These are phyloP conservation scores for Pseudocercospora fijiensis DNA, from an alignment of 2,329 filamentous ascomycete species.

Conservation along the genomic window DNA sequence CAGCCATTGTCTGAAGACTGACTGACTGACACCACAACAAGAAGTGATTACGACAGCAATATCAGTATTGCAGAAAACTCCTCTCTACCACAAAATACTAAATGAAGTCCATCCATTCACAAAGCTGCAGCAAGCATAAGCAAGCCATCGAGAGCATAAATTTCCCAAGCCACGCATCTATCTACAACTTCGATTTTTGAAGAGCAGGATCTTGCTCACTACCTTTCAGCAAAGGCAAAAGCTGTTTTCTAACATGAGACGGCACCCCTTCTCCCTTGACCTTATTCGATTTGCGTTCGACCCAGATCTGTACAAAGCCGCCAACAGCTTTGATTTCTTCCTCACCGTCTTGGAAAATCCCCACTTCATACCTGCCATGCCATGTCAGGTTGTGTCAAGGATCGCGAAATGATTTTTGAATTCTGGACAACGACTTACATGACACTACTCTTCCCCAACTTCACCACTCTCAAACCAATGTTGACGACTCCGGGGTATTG, in stretches of 20 bases:
- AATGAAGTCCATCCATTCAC: neutral
- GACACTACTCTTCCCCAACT: conserved; percentile 81
- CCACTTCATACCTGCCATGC: conserved; percentile 69
- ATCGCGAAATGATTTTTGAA: no score
- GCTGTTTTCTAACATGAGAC: conserved; percentile 51
- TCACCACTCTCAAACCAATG: conserved; percentile 76
- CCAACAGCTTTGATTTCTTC: conserved; percentile 66
- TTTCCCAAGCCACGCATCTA: neutral
- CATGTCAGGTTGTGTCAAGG: neutral
- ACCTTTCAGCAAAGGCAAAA: conserved; percentile 35
- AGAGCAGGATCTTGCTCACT: conserved; percentile 29
- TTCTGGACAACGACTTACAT: conserved; percentile 43
- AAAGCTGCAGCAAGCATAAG: neutral
- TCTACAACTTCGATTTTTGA: conserved; percentile 24
- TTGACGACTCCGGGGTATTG: conserved; percentile 81
- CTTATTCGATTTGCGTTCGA: conserved; percentile 64
- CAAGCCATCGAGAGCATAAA: no score
- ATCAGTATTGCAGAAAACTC: no score
- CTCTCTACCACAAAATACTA: neutral
- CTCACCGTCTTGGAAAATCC: conserved; percentile 73
- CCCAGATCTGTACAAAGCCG: conserved; percentile 32
- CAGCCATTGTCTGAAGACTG: no score
- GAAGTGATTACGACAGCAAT: no score
- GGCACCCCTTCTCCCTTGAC: conserved; percentile 68
- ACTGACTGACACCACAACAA: no score